Evolutionary conservation across 2,329 filamentous ascomycete genomes (phyloP).

Genomic region (Elsinoe batatas): DNA sequence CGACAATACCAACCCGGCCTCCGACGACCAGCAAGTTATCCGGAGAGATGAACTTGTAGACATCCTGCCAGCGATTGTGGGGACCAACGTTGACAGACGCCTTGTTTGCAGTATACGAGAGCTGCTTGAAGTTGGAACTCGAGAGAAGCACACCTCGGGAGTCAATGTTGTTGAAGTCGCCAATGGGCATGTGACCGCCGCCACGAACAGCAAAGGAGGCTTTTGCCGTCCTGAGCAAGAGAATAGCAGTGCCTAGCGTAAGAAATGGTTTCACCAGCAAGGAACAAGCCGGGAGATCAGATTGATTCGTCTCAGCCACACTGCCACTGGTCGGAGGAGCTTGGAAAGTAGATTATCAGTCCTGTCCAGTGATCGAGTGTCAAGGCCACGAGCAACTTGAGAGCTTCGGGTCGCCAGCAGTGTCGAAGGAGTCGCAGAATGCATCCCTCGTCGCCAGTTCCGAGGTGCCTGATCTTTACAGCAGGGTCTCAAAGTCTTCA

Average conservation of each 20-base stretch:
- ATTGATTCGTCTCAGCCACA: too few relatives aligned
- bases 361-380: too few relatives aligned
- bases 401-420: too few relatives aligned
- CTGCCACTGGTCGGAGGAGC: too few relatives aligned
- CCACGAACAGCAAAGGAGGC: slow-evolving; percentile 2
- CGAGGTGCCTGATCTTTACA: too few relatives aligned
- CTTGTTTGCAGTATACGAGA: background rate
- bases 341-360: too few relatives aligned
- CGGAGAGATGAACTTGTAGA: slow-evolving; percentile 7
- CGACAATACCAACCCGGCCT: slow-evolving; percentile 2
- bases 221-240: slow-evolving; percentile 2
- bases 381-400: too few relatives aligned
- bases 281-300: too few relatives aligned
- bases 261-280: too few relatives aligned
- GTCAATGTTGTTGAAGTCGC: slow-evolving; percentile 9
- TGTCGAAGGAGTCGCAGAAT: too few relatives aligned
- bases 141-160: background rate
- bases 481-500: too few relatives aligned
- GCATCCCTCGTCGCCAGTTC: too few relatives aligned
- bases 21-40: slow-evolving; percentile 1
- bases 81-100: slow-evolving; percentile 4
- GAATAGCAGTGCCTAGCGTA: background rate
- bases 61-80: slow-evolving; percentile 3
- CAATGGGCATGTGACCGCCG: slow-evolving; percentile 5
- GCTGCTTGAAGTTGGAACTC: slow-evolving; percentile 5